phyloP scores from a whole-genome alignment of 495 filamentous ascomycete species.

The Penicillium arizonense region DNA sequence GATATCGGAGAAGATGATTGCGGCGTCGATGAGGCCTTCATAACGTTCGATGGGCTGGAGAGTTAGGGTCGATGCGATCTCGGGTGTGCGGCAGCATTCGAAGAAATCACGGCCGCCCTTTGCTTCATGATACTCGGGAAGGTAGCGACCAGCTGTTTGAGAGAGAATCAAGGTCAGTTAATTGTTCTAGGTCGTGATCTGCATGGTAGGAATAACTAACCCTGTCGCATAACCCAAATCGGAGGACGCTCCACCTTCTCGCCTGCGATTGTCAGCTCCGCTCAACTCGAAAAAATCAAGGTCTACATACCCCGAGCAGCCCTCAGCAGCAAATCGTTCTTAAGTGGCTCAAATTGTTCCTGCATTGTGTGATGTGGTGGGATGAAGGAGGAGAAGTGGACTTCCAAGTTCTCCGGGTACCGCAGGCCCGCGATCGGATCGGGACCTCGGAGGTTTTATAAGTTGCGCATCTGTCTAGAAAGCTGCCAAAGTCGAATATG shows the following conservation, averaged over 20 bases:
- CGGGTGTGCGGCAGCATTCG: conserved; percentile 89
- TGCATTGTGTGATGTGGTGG: conserved; percentile 49
- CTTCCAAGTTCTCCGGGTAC: conserved; percentile 15
- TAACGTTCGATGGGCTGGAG: conserved; percentile 93
- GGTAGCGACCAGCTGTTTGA: conserved; percentile 81
- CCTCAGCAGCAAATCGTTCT: conserved; percentile 87
- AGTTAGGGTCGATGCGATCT: conserved; percentile 87
- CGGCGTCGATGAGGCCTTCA: conserved; percentile 86
- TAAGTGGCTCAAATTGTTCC: conserved; percentile 69
- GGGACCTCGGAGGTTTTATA: conserved; percentile 9
- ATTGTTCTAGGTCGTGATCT: neutral
- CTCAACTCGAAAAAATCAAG: neutral
- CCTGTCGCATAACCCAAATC: conserved; percentile 99
- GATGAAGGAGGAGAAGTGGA: conserved; percentile 28
- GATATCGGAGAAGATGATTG: conserved; percentile 99
- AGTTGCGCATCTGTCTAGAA: too few species aligned
- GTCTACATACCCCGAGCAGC: conserved; percentile 72
- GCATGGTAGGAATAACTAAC: conserved; percentile 41
- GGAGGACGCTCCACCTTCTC: conserved; percentile 87
- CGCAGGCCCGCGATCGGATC: conserved; percentile 14
- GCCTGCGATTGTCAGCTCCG: conserved; percentile 53
- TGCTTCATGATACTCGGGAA: conserved; percentile 94
- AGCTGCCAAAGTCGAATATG: too few species aligned
- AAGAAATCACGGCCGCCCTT: conserved; percentile 93
- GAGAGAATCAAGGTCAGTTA: conserved; percentile 9